phyloP scores from a whole-genome alignment of 2,329 filamentous ascomycete genomes.

The Verticillium tricorpus region DNA sequence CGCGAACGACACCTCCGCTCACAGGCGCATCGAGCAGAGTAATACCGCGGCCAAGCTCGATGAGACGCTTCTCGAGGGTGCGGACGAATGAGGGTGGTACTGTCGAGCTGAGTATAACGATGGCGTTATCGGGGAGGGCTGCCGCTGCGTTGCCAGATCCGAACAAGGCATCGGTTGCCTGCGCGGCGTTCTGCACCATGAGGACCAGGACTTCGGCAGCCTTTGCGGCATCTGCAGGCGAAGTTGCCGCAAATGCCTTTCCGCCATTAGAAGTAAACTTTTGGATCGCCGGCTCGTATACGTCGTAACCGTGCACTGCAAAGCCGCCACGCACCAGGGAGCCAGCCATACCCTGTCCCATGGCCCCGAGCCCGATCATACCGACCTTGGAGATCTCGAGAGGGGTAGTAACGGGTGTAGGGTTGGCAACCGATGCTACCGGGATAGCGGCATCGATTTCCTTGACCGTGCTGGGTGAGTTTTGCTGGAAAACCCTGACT shows the following conservation, averaged over 20 bases:
- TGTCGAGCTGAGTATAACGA: slow-evolving; percentile 29
- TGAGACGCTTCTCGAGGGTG: slow-evolving; percentile 15
- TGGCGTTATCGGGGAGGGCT: slow-evolving; percentile 19
- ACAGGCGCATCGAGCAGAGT: slow-evolving; percentile 24
- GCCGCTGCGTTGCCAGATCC: slow-evolving; percentile 20
- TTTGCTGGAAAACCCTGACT: slow-evolving; percentile 18
- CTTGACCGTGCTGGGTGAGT: slow-evolving; percentile 12
- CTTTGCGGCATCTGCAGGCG: slow-evolving; percentile 21
- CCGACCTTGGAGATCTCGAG: slow-evolving; percentile 22
- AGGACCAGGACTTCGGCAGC: slow-evolving; percentile 25
- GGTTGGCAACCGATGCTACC: not conserved
- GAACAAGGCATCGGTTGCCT: slow-evolving; percentile 27
- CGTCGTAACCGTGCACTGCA: slow-evolving; percentile 30
- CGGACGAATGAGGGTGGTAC: slow-evolving; percentile 26
- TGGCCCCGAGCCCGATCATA: slow-evolving; percentile 74
- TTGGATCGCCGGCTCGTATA: slow-evolving; percentile 21
- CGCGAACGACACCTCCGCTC: slow-evolving; percentile 26
- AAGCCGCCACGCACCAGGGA: slow-evolving; percentile 66
- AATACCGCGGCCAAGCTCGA: slow-evolving; percentile 19
- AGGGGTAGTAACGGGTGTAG: slow-evolving; percentile 15
- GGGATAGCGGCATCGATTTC: slow-evolving; percentile 1
- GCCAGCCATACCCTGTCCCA: slow-evolving; percentile 79
- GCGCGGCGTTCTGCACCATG: slow-evolving; percentile 30
- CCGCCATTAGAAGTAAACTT: slow-evolving; percentile 21
- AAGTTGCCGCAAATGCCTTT: slow-evolving; percentile 16